Evolutionary conservation across 148 eudicot species (phyloP).

Genomic region (Cornus controversa): DNA sequence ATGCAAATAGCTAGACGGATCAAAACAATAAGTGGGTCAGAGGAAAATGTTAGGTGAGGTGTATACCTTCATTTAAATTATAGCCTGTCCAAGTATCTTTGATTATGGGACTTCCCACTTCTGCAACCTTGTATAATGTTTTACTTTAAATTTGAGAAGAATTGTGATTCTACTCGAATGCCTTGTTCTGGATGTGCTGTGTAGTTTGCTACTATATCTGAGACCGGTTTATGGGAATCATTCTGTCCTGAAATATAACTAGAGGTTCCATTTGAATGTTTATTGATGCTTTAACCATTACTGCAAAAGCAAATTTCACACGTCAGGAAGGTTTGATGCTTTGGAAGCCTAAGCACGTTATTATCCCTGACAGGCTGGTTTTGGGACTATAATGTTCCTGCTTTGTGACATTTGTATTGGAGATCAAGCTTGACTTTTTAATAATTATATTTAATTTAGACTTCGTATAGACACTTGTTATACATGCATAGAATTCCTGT

Average conservation of each 20-base stretch:
- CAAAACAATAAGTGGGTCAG: conserved; percentile 53
- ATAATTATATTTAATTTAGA: too few relatives aligned
- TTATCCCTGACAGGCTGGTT: neutral
- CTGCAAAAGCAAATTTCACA: too few relatives aligned
- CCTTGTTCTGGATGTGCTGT: neutral
- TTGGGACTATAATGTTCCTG: neutral
- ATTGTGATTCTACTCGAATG: neutral
- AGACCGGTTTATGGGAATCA: too few relatives aligned
- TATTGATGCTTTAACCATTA: too few relatives aligned
- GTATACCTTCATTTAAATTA: neutral
- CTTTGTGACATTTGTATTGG: neutral
- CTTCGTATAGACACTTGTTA: too few relatives aligned
- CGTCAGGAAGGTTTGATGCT: too few relatives aligned
- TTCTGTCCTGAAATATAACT: too few relatives aligned
- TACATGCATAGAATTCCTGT: too few relatives aligned
- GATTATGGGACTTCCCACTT: neutral
- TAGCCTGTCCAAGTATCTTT: neutral
- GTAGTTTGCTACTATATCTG: neutral
- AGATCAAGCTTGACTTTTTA: neutral
- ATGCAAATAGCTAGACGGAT: conserved; percentile 54
- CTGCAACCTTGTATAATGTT: neutral
- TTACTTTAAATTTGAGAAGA: neutral
- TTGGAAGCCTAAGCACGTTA: neutral
- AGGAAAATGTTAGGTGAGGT: conserved; percentile 63
- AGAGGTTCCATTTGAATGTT: too few relatives aligned